Base-by-base conservation (phyloP, 2,329 filamentous ascomycete species). In the Aspergillus puulaauensis region DNA sequence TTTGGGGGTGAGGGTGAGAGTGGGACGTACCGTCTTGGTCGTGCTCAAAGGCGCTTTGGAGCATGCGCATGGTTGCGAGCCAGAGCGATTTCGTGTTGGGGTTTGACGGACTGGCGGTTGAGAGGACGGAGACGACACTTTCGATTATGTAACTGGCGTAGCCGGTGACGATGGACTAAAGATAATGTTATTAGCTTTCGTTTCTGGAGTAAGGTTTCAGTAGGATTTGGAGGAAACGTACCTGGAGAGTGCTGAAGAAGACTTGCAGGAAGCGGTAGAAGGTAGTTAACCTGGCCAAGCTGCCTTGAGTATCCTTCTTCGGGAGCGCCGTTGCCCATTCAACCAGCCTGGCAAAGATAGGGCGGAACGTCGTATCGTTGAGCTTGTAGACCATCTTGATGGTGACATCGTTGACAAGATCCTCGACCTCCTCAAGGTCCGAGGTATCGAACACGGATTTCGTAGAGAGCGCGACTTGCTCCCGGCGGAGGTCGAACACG, bases 381-480 rank as follows among this genome's bases (percentile, higher is more conserved):
- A 99, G 84, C 80, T 98, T 98, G 80, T 96, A 91, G 54, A 96
- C 90, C 87, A 97, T 95, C 74, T 91, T 90, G 58, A 99, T 84
- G 0, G 88, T 85, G 12, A 89, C 86, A 9, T 88, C 84, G 70
- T 91, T 89, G 64, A 90, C 69, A 11, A 80, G 79, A 2, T 79
- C 77, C 70, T 96, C 91, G 12, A 91, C 79, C 43, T 79, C 73
- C 1, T 83, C 77, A 33, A 81, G 77, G 59, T 82, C 80, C 9
- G 73, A 72, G 24, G 75, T 71, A 21, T 85, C 79, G 52, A 83
- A 77, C 19, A 59, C 61, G 24, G 69, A 65, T 12, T 69, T 63
- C 2, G 68, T 62, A n/a, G 59, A 64, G 7, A 66, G 56, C 11
- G 68, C 66, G 15, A 70, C 54, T 57, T 78, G 76, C 51, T 73